Percentiles rank a stretch among this genome's conserved stretches.
Evolutionary conservation across 2,329 filamentous ascomycete species (phyloP).

Genomic region (Venturia effusa): DNA sequence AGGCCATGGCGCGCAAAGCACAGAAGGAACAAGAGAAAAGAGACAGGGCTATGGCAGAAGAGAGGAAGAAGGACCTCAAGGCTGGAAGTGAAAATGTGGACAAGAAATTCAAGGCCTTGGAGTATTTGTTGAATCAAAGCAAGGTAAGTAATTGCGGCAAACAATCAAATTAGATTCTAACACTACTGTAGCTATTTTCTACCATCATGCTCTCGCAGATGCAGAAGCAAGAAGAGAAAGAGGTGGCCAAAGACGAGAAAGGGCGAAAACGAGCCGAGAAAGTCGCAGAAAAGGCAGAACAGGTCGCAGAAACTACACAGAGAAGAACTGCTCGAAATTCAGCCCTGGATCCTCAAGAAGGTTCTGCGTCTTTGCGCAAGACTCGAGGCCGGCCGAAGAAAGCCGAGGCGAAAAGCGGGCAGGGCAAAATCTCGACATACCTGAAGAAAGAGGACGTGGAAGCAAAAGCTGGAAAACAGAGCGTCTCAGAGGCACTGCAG

Average conservation of each 20-base stretch:
- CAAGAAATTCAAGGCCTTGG: slow-evolving; percentile 40
- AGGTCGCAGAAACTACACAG: slow-evolving; percentile 34
- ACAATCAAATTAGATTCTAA: background rate
- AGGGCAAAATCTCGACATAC: slow-evolving; percentile 43
- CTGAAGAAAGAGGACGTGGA: slow-evolving; percentile 50
- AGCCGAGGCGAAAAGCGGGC: slow-evolving; percentile 18
- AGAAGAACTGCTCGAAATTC: slow-evolving; percentile 31
- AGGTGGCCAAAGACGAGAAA: slow-evolving; percentile 34
- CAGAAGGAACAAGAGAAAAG: slow-evolving; percentile 35
- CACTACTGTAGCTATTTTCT: slow-evolving; percentile 30
- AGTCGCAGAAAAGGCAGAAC: slow-evolving; percentile 36
- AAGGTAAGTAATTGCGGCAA: slow-evolving; percentile 22
- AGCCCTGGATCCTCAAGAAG: slow-evolving; percentile 16
- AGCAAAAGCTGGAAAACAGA: slow-evolving; percentile 40
- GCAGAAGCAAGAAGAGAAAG: slow-evolving; percentile 39
- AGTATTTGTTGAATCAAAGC: slow-evolving; percentile 41
- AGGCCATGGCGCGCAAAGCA: slow-evolving; percentile 31
- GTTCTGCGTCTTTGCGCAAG: background rate
- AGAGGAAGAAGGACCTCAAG: slow-evolving; percentile 35
- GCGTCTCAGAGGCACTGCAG: slow-evolving; percentile 46
- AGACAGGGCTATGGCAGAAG: slow-evolving; percentile 31
- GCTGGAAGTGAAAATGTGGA: slow-evolving; percentile 35
- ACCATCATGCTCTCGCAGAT: slow-evolving; percentile 43
- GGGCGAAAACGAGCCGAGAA: slow-evolving; percentile 33
- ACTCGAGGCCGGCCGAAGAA: slow-evolving; percentile 30